Evolutionary conservation across 2,329 filamentous ascomycete genomes (phyloP).

Genomic region (Neoscytalidium dimidiatum): DNA sequence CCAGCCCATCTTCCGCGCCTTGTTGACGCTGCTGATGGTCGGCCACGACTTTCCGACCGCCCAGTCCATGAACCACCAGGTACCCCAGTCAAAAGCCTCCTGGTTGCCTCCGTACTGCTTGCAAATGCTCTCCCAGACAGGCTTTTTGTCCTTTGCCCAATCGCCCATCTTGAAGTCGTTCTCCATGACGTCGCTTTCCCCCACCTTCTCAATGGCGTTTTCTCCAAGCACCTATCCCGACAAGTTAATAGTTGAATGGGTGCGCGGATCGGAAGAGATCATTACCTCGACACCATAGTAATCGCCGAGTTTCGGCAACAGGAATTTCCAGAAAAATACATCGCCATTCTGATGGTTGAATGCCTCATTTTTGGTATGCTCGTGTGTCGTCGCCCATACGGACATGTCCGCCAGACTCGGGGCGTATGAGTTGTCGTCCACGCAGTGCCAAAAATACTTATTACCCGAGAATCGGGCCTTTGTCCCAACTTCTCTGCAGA

Average conservation of each 20-base stretch:
- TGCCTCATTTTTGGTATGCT: constrained; percentile 36
- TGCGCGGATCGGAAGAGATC: background rate
- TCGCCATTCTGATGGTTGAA: constrained; percentile 48
- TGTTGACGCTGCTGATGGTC: background rate
- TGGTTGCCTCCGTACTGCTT: background rate
- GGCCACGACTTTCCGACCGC: background rate
- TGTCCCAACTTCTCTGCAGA: constrained; percentile 37
- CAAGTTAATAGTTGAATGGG: background rate
- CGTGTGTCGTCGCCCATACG: constrained; percentile 39
- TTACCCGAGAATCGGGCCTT: constrained; percentile 39
- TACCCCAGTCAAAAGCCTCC: background rate
- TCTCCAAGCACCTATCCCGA: background rate
- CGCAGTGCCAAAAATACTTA: constrained; percentile 32
- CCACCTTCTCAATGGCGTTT: background rate
- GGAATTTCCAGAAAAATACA: constrained; percentile 39
- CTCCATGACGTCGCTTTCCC: background rate
- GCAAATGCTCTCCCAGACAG: background rate
- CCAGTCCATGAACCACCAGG: background rate
- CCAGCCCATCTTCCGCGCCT: background rate
- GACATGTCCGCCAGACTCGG: constrained; percentile 39
- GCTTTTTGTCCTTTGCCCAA: background rate
- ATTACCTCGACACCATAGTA: constrained; percentile 34
- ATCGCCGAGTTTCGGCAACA: constrained; percentile 44
- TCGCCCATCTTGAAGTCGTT: background rate
- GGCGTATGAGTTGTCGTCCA: constrained; percentile 38